Evolutionary conservation across 768 basidiomycete genomes (phyloP), one percentile per base, ranked within the genome.

Genomic region (Tephrocybe rancida): DNA sequence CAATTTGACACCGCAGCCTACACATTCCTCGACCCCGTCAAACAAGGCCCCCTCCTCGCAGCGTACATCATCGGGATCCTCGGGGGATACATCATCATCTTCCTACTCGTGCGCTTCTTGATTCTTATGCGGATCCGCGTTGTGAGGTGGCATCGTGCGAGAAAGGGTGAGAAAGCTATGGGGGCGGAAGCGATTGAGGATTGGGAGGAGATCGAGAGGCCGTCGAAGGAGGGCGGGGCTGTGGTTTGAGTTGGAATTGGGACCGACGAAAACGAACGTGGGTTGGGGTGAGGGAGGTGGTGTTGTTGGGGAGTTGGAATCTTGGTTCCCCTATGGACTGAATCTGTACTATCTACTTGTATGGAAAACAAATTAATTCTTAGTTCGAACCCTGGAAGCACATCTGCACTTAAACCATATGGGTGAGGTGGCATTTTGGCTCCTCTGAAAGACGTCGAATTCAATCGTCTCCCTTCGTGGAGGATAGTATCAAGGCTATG

Each of bases 31-130:
- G 64, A 89, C 59, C 87, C 88, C 0, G 24, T 57, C 7, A 67
- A 62, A 14, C 64, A 80, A 52, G 64, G 70, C 21, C 72, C 59
- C 4, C 60, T 73, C 29, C 70, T 90, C 41, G 85, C 83, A 0
- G 84, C 66, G 0, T 90, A 88, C 63, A 82, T 89, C 60, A 19
- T 85, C 34, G 86, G 84, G 3, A 85, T 89, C 52, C 74, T 67
- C 2, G 61, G 75, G 4, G 86, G 73, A 0, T 80, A 80, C 30
- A 65, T 67, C 38, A 49, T 88, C 50, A 61, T 86, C 6, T 89
- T 89, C 59, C 32, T 61, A 11, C 16, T 84, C 54, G 77, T 80
- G 5, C 76, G 77, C 22, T 74, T 68, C 2, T 14, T 77, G 16
- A 71, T 73, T 14, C 42, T 71, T 8, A 52, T 81, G 2, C 77